Conservation (phyloP, 495 filamentous ascomycete species). For the Amniculicola lignicola region DNA sequence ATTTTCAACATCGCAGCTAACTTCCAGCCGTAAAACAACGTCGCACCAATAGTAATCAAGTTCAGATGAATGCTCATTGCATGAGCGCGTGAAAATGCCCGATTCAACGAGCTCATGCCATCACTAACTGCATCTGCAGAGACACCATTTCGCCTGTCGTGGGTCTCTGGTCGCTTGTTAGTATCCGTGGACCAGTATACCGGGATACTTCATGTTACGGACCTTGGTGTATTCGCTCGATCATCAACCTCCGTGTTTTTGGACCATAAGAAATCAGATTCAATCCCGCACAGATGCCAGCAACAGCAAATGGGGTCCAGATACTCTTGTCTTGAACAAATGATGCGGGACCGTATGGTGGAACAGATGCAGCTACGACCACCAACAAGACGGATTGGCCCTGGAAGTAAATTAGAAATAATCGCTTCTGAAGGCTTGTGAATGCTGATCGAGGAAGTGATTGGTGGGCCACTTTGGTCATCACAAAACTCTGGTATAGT, state of each 20-base stretch:
- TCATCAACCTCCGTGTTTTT: slow-evolving; percentile 46
- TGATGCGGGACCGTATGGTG: slow-evolving; percentile 45
- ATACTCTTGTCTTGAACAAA: slow-evolving; percentile 38
- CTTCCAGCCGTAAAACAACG: slow-evolving; percentile 51
- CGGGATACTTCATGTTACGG: no score
- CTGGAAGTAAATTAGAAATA: slow-evolving; percentile 56
- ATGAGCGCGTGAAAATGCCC: slow-evolving; percentile 49
- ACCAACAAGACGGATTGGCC: slow-evolving; percentile 46
- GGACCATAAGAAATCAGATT: slow-evolving; percentile 48
- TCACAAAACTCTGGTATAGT: slow-evolving; percentile 54
- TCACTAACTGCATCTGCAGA: slow-evolving; percentile 15
- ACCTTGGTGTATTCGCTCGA: slow-evolving; percentile 48
- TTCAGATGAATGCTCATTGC: slow-evolving; percentile 59
- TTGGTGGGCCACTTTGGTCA: slow-evolving; percentile 51
- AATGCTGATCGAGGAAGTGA: slow-evolving; percentile 51
- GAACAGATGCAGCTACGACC: slow-evolving; percentile 48
- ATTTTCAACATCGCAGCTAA: slow-evolving; percentile 40
- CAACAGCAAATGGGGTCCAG: slow-evolving; percentile 45
- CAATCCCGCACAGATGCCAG: slow-evolving; percentile 43
- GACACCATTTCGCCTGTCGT: background rate
- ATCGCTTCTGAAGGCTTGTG: slow-evolving; percentile 49
- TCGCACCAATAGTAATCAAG: slow-evolving; percentile 49
- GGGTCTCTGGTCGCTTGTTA: slow-evolving; percentile 1
- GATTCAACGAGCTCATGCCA: slow-evolving; percentile 45
- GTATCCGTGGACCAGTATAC: background rate